Percentiles rank a stretch among this genome's conserved stretches.
These are phyloP conservation scores for Pestalotiopsis fici DNA, from an alignment of 2,329 filamentous ascomycete genomes.

Conservation along the genomic window DNA sequence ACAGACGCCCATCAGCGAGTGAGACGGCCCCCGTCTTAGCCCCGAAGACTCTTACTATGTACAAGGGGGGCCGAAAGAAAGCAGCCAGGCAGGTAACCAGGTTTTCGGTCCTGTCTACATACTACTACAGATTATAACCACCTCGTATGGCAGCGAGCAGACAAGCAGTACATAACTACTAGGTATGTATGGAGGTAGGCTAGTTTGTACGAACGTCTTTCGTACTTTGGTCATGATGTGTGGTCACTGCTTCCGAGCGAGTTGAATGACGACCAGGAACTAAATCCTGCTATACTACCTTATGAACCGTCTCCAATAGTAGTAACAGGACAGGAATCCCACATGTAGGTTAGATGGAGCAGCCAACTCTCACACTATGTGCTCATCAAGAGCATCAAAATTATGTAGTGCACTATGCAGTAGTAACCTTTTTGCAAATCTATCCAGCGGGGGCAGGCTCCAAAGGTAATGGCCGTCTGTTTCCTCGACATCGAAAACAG, in stretches of 20 bases:
- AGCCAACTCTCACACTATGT: background rate
- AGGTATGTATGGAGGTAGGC: too few relatives aligned
- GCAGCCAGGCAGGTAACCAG: background rate
- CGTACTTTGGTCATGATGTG: background rate
- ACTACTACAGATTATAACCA: background rate
- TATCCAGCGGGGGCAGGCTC: background rate
- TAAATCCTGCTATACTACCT: background rate
- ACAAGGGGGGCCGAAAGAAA: background rate
- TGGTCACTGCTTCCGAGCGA: background rate
- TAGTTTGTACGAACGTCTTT: background rate
- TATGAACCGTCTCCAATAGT: background rate
- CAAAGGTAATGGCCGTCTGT: background rate
- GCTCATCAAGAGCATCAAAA: background rate
- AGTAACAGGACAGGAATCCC: background rate
- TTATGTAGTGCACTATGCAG: background rate
- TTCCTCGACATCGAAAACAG: background rate
- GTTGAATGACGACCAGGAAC: background rate
- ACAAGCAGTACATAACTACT: too few relatives aligned
- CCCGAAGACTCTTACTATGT: background rate
- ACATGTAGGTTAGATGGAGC: background rate
- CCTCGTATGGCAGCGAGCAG: too few relatives aligned
- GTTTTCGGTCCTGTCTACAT: background rate
- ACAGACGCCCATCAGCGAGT: background rate
- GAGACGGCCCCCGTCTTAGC: background rate
- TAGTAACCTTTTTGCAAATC: background rate